Evolutionary conservation across 1,284 basidiomycete genomes (phyloP).

Genomic region (Naganishia sp.): DNA sequence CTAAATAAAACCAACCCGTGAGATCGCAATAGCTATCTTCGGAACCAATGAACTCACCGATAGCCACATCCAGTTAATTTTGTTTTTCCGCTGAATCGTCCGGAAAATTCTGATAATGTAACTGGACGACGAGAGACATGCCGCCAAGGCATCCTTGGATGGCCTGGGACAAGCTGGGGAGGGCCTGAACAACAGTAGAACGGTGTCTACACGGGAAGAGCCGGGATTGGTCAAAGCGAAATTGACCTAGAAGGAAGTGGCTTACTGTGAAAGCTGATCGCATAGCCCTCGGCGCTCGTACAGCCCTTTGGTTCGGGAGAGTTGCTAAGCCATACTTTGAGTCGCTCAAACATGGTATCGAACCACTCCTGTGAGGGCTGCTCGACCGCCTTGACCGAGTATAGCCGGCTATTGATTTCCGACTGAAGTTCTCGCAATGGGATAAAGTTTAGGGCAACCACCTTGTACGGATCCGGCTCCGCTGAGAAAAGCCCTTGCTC

Average conservation of each 20-base stretch:
- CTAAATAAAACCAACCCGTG: not conserved
- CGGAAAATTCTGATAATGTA: constrained; percentile 55
- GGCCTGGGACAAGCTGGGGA: constrained; percentile 54
- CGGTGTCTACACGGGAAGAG: constrained; percentile 43
- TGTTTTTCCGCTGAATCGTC: constrained; percentile 54
- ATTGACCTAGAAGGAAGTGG: constrained; percentile 1
- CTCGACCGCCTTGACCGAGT: constrained; percentile 45
- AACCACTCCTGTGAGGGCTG: constrained; percentile 51
- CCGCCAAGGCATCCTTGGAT: constrained; percentile 48
- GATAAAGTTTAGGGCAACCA: constrained; percentile 51
- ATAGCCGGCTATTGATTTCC: constrained; percentile 52
- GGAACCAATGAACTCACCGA: constrained; percentile 41
- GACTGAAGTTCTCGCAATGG: constrained; percentile 53
- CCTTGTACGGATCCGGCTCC: constrained; percentile 52
- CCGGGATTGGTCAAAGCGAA: constrained; percentile 7
- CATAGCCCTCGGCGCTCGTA: constrained; percentile 53
- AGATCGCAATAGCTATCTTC: not conserved
- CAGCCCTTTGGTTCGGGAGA: constrained; percentile 53
- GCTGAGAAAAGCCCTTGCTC: constrained; percentile 43
- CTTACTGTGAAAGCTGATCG: constrained; percentile 55
- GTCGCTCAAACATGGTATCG: constrained; percentile 50
- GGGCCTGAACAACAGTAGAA: constrained; percentile 53
- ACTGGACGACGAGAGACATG: constrained; percentile 53
- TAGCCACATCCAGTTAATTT: constrained; percentile 56
- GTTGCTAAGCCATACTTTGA: constrained; percentile 52